These are phyloP conservation scores for Myochromella boudieri DNA, from an alignment of 768 basidiomycete genomes.

Conservation along the genomic window DNA sequence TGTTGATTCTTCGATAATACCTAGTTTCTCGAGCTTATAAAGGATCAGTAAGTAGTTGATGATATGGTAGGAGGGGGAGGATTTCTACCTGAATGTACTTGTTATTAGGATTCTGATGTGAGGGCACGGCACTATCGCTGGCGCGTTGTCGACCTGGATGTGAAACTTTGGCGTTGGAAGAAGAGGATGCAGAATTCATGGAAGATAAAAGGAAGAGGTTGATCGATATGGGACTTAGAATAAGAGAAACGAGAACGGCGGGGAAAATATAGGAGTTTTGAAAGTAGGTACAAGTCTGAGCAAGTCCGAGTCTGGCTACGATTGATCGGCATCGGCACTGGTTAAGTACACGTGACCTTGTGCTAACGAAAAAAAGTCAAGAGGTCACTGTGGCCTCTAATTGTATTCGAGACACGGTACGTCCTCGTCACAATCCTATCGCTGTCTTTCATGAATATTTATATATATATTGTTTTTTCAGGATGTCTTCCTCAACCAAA, in stretches of 20 bases:
- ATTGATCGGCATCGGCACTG: constrained; percentile 12
- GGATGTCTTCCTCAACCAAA: constrained; percentile 45
- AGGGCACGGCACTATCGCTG: not conserved
- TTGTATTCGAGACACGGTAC: too few relatives aligned
- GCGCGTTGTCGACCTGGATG: not conserved
- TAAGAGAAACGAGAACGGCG: not conserved
- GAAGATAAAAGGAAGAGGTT: not conserved
- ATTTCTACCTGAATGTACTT: constrained; percentile 56
- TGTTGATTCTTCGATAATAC: constrained; percentile 28
- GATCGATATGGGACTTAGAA: not conserved
- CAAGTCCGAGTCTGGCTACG: not conserved
- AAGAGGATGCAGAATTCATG: not conserved
- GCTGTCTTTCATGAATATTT: too few relatives aligned
- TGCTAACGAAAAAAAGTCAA: constrained; percentile 11
- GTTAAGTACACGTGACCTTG: constrained; percentile 9
- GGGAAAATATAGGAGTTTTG: too few relatives aligned
- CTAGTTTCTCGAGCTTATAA: constrained; percentile 83
- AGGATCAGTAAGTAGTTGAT: not conserved
- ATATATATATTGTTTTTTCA: not conserved
- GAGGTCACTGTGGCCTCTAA: too few relatives aligned
- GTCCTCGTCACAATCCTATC: too few relatives aligned
- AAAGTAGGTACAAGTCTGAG: too few relatives aligned
- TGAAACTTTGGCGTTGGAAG: not conserved
- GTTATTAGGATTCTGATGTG: constrained; percentile 23
- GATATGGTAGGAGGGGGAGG: not conserved